Conservation (phyloP, 371 early-diverging fungal species). For the Mucor plumbeus region DNA sequence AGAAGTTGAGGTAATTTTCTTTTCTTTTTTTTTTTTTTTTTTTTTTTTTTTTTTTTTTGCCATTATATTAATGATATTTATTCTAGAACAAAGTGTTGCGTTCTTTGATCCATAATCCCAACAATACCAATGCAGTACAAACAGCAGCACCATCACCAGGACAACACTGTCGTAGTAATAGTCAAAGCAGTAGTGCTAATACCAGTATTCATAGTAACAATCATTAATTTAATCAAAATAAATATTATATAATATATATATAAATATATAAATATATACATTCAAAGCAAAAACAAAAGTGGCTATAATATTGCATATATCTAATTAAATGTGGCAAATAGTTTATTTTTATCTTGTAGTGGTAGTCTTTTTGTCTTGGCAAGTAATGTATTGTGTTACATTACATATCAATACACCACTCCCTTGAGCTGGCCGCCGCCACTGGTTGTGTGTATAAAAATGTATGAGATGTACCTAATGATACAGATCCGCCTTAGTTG, state of each 20-base stretch:
- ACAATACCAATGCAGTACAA: neutral
- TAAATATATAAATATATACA: no score
- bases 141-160: neutral
- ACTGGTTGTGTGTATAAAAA: neutral
- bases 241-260: no score
- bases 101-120: slow-evolving; percentile 32
- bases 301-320: neutral
- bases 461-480: neutral
- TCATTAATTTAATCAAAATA: neutral
- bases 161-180: slow-evolving; percentile 3
- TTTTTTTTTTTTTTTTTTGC: no score
- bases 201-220: neutral
- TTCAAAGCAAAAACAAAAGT: neutral
- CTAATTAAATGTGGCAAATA: neutral
- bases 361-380: neutral
- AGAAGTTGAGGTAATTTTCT: slow-evolving; percentile 36
- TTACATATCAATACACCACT: neutral
- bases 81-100: slow-evolving; percentile 40
- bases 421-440: neutral
- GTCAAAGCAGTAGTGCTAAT: neutral
- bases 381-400: neutral
- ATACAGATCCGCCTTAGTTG: neutral
- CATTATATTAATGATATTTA: neutral
- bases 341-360: neutral
- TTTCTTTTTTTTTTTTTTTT: no score